A percentile compares a stretch with the other conserved stretches of the same genome.
These are phyloP conservation scores for Ustilago trichophora DNA, from an alignment of 1,284 basidiomycete genomes.

Conservation along the genomic window DNA sequence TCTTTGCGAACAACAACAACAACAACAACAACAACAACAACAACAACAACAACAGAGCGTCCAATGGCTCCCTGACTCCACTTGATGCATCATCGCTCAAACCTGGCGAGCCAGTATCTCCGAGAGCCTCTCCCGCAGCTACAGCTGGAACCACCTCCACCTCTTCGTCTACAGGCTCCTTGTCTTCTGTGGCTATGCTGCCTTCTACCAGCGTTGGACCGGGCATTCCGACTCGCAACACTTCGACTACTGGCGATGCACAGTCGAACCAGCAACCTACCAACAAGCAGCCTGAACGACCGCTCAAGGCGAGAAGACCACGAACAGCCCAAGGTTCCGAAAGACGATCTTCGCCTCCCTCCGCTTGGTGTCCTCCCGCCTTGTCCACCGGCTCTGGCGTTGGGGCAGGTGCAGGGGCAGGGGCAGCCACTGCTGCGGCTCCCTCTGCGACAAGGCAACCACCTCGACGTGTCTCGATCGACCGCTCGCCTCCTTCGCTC, in stretches of 20 bases:
- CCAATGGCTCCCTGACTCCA: slow-evolving; percentile 22
- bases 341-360: slow-evolving; percentile 26
- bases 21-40: no score
- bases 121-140: slow-evolving; percentile 22
- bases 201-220: slow-evolving; percentile 13
- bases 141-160: slow-evolving; percentile 4
- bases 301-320: slow-evolving; percentile 31
- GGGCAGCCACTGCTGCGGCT: background rate
- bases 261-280: slow-evolving; percentile 1
- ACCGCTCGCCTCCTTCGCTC: slow-evolving; percentile 45
- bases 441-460: no score
- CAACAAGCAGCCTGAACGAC: slow-evolving; percentile 11
- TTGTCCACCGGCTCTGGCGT: slow-evolving; percentile 1
- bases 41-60: background rate
- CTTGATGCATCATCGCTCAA: slow-evolving; percentile 5
- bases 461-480: slow-evolving; percentile 38
- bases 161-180: slow-evolving; percentile 5
- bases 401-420: background rate
- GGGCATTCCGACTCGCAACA: slow-evolving; percentile 6
- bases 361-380: slow-evolving; percentile 26
- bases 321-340: slow-evolving; percentile 55
- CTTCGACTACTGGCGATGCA: background rate
- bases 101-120: slow-evolving; percentile 34
- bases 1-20: slow-evolving; percentile 11
- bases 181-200: slow-evolving; percentile 14